phyloP scores from a whole-genome alignment of 1,139 yeast genomes.

The Yamadazyma siamensis region DNA sequence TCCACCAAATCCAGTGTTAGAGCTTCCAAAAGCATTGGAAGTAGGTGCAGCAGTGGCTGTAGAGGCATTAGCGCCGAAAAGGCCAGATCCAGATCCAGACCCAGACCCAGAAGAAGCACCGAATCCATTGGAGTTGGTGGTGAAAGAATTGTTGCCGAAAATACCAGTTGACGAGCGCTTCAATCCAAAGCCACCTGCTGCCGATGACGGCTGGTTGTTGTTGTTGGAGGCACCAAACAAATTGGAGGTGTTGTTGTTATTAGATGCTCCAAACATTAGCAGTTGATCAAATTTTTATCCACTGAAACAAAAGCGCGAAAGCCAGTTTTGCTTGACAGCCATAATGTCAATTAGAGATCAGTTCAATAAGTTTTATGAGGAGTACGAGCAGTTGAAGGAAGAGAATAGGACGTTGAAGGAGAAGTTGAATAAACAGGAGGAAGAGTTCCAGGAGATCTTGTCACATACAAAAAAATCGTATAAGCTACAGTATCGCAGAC shows the following conservation, averaged over 20 bases:
- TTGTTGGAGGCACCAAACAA: slow-evolving; percentile 8
- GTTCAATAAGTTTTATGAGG: slow-evolving; percentile 7
- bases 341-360: slow-evolving; percentile 7
- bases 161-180: slow-evolving; percentile 7
- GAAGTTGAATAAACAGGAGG: slow-evolving; percentile 3
- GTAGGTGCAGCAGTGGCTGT: slow-evolving; percentile 1
- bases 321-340: background rate
- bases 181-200: slow-evolving; percentile 21
- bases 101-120: no score
- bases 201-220: slow-evolving; percentile 2
- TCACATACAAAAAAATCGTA: slow-evolving; percentile 11
- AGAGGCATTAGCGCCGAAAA: background rate
- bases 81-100: slow-evolving; percentile 6
- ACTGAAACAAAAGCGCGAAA: slow-evolving; percentile 1
- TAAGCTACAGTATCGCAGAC: slow-evolving; percentile 12
- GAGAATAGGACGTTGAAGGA: slow-evolving; percentile 10
- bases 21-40: no score
- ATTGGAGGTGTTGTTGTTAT: slow-evolving; percentile 2
- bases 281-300: slow-evolving; percentile 2
- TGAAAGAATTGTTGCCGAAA: background rate
- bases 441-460: slow-evolving; percentile 7
- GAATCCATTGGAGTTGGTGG: background rate
- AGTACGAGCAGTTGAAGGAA: slow-evolving; percentile 8
- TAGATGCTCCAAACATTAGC: slow-evolving; percentile 8
- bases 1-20: slow-evolving; percentile 2